Evolutionary conservation across 2,329 filamentous ascomycete genomes (phyloP), one percentile per base, ranked within the genome.

Genomic region (Diplodia mutila): DNA sequence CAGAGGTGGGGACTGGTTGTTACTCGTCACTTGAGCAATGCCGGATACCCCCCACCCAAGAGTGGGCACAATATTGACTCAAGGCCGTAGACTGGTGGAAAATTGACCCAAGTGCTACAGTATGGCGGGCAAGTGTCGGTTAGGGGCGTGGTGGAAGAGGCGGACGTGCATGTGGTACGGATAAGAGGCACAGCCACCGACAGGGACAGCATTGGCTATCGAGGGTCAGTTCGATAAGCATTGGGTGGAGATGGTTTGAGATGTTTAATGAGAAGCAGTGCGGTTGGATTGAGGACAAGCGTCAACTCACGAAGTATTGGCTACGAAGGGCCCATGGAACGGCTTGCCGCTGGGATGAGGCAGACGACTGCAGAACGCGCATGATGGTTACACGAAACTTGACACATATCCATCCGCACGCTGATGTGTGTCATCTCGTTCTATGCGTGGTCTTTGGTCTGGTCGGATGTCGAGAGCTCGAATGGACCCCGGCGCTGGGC

Each of bases 311-410:
- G 14, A 53, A 29, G 65, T 51, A 67, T 67, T 67, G 65, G 65
- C 55, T 32, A 48, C 54, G 53, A 67, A 61, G 42, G 54, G 34
- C 32, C 46, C 46, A n/a, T n/a, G 39, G 46, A 42, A 51, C 64
- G 46, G 59, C 49, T 67, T 67, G 66, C 66, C 66, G 66, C 66
- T 67, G 57, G 51, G 32, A 49, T 21, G n/a, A 61, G 51, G 25
- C 11, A 61, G 54, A 55, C 53, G 57, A 55, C 55, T 67, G 66
- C 64, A 66, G 64, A 48, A 66, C 9, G 37, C 64, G 64, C 66
- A 67, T 67, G 59, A 67, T 18, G 42, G 66, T 67, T 67, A 67
- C 66, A 67, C 66, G 46, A 64, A 25, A 64, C 57, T 64, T 67
- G 66, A 64, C 49, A 67, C 66, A 63, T 25, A 25, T 39, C 34